Evolutionary conservation across 1,139 yeast species (phyloP), one percentile per base, ranked within the genome.

Genomic region (Debaryomycetaceae sp.): DNA sequence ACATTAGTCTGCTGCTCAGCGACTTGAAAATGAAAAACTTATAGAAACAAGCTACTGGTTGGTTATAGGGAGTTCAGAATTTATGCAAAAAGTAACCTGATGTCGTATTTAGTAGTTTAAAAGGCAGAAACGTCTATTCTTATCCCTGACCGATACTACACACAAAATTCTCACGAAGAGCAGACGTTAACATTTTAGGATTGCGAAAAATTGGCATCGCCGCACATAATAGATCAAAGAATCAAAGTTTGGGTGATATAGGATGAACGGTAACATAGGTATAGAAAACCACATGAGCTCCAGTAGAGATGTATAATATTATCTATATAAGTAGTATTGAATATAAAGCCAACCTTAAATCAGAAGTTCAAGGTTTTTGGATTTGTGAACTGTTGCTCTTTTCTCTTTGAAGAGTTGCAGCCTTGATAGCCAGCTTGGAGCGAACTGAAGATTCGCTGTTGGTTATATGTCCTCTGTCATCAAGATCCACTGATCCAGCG

Each of bases 401-500:
- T 8, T 48, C 50, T 36, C 50, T 49, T 42, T 58, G 63, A 53
- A 55, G 45, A 17, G 62, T 54, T 27, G 73, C 74, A 3, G 75
- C 78, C 47, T 62, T 62, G 13, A 68, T 62, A 24, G 74, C 73
- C 34, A 60, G 53, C 49, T 72, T 66, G 5, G 81, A 74, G 43
- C 68, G 59, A 29, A 60, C 63, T 1, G 81, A 72, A 37, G 78
- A 65, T 48, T 63, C 77, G 50, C 81, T 74, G 47, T 76, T 62
- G 43, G 69, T 65, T 34, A 78, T 55, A 60, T 85, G 91, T 9
- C 93, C 93, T 55, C 91, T 72, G 55, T 84, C 87, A 59, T 85
- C 91, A 55, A 85, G 69, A 39, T 81, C 83, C 29, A 84, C 86
- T 3, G 86, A 75, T 29, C 93, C 93, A 2, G 87, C 85, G 54